Base-by-base conservation (phyloP, 192 early-diverging fungal genomes). In the Rhizophagus sp. region DNA sequence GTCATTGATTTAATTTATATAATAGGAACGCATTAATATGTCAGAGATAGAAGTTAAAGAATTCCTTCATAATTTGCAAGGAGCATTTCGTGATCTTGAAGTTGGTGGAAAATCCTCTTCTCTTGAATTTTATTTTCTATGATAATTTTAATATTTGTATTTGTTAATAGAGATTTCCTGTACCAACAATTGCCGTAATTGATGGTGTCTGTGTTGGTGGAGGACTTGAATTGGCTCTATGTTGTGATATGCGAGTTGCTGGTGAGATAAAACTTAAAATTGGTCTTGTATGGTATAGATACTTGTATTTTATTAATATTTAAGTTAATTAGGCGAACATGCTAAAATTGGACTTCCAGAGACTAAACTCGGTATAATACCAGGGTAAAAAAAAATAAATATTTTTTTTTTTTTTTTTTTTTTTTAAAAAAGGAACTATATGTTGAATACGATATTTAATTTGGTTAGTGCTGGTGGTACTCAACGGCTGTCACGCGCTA, bases 171-270 rank as follows among this genome's bases (percentile, higher is more conserved):
- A 88, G 93, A 2, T 83, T 98, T 57, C 95, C 96, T 6, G 90
- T 95, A 70, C 97, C 97, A 44, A 98, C 97, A 4, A 97, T 99
- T 82, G 93, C 96, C 2, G 95, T 91, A 10, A 90, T 99, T 76
- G 97, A 99, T 79, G 97, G 97, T 19, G 92, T 93, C 22, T 96
- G 97, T 0, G 85, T 99, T 15, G 97, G 97, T 11, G 97, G 97
- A 41, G 97, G 97, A 13, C 85, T 97, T 62, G 97, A 98, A 82
- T 84, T 98, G 80, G 94, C 97, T 12, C 86, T 98, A 47, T 93
- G 93, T 68, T 94, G 95, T 68, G 96, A 99, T 85, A 85, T 99
- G 78, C 87, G 97, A 10, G 88, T 97, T 44, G 95, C 94, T 30
- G 96, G 96, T 75, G 88, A 84, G 15, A 71, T 76, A 25, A 76